Base-by-base conservation (phyloP, 2,329 filamentous ascomycete species). In the Macrophomina pseudophaseolina region DNA sequence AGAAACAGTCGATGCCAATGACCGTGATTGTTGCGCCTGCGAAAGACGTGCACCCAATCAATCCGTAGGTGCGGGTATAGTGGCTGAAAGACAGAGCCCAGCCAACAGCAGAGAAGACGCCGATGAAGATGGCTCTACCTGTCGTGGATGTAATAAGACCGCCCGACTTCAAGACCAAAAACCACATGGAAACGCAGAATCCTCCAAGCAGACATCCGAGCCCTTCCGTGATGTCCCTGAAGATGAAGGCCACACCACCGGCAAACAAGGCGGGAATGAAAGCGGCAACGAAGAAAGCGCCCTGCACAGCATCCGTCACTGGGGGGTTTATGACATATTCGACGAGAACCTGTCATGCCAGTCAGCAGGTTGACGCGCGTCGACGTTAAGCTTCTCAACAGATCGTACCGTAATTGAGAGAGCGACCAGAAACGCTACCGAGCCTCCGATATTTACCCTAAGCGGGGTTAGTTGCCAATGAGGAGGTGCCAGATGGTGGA, bases 1-100 rank as follows among this genome's bases (percentile, higher is more conserved):
- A 94, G 72, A 94, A 96, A 78, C 93, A 97, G 76, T 98, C 94
- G 67, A 98, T 91, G 2, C 94, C 94, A 2, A 98, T 79, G 14
- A 97, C 86, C 0, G 90, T 84, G 3, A 87, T 87, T 0, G 93
- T 97, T 3, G 93, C 90, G 7, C 94, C 94, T 4, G 88, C 85
- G 74, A 97, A 96, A 0, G 94, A 87, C 12, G 93, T 93, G 56
- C 87, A 87, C 12, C 82, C 82, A 44, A 97, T 94, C 58, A 97
- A 80, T 1, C 88, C 90, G 77, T 94, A 94, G 11, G 88, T 87
- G 49, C 93, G 87, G 0, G 93, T 97, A 74, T 89, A 88, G 56
- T 86, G 90, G 72, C 87, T 64, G 68, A 79, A 79, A 56, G 93
- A 95, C 30, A 93, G 81, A n/a, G 83, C 86, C 74, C 91, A 95